Percentiles rank a stretch among this genome's conserved stretches.
These are phyloP conservation scores for Solanum chmielewskii DNA, from an alignment of 257 asterid genomes.

Conservation along the genomic window DNA sequence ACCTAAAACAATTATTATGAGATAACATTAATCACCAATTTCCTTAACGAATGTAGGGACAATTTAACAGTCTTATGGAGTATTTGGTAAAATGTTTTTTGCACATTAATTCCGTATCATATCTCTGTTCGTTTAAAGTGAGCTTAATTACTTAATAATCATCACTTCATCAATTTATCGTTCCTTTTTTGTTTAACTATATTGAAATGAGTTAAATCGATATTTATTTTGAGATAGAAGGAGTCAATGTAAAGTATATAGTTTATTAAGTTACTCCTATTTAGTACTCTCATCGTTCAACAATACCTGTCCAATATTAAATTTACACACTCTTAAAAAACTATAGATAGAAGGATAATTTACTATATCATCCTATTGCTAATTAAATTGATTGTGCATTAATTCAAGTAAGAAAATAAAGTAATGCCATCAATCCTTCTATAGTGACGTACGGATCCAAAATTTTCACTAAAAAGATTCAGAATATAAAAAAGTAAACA, in stretches of 20 bases:
- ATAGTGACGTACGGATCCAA: no score
- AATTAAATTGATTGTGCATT: neutral
- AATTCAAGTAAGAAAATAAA: neutral
- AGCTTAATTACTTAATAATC: neutral
- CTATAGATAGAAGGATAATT: no score
- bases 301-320: no score
- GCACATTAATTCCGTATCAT: neutral
- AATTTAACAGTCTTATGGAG: neutral
- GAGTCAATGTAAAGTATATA: neutral
- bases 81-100: neutral
- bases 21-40: neutral
- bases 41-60: neutral
- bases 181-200: no score
- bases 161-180: neutral
- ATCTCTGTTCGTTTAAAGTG: neutral
- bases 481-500: neutral
- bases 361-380: no score
- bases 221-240: neutral
- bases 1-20: neutral
- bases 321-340: no score
- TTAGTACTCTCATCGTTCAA: neutral
- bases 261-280: neutral
- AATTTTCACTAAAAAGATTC: no score
- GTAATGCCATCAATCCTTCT: neutral
- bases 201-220: neutral